Evolutionary conservation across 2,329 filamentous ascomycete species (phyloP).

Genomic region (Alternaria solani): DNA sequence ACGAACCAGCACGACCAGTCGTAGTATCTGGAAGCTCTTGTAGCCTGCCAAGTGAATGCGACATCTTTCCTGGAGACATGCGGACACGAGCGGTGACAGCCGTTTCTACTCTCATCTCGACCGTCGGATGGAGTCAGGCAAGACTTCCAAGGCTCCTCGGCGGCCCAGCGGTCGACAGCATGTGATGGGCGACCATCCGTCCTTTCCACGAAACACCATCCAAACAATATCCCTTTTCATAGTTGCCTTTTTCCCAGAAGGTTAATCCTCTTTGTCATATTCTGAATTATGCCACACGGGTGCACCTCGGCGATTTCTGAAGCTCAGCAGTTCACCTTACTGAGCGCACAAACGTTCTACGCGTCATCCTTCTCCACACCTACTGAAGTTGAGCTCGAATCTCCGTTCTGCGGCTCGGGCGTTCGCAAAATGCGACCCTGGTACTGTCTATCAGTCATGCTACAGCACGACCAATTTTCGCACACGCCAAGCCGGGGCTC

Average conservation of each 20-base stretch:
- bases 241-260: not conserved
- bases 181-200: not conserved
- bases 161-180: not conserved
- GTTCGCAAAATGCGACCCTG: not conserved
- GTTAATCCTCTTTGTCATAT: not conserved
- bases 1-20: not conserved
- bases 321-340: not conserved
- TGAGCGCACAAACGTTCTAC: not conserved
- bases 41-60: not conserved
- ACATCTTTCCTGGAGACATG: not conserved
- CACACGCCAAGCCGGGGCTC: not conserved
- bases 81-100: not conserved
- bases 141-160: not conserved
- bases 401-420: not conserved
- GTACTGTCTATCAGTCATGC: not conserved
- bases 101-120: not conserved
- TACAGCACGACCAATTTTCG: not conserved
- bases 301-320: not conserved
- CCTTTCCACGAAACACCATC: not conserved
- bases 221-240: not conserved
- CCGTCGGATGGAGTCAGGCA: not conserved
- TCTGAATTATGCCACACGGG: too few relatives aligned
- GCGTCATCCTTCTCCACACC: not conserved
- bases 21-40: too few relatives aligned
- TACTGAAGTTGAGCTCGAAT: not conserved